These are phyloP conservation scores for Globisporangium emineosum DNA, from an alignment of 352 stramenopile genomes.

Conservation along the genomic window DNA sequence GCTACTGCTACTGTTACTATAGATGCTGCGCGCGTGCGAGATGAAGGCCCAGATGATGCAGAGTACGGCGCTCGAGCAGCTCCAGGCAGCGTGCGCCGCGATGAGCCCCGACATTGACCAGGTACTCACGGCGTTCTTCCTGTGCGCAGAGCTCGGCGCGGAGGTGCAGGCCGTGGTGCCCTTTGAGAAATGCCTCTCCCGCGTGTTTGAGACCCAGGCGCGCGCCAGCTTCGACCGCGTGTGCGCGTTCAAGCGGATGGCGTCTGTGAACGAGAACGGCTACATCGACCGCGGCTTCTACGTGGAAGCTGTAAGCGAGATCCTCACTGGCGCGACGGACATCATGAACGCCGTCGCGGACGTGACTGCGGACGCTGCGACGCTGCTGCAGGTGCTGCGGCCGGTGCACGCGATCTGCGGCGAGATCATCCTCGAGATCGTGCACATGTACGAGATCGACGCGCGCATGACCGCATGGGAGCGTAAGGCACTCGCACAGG, in stretches of 20 bases:
- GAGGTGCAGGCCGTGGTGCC: conserved; percentile 23
- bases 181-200: conserved; percentile 44
- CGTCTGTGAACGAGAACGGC: conserved; percentile 69
- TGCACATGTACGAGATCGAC: conserved; percentile 71
- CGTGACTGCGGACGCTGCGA: conserved; percentile 31
- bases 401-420: conserved; percentile 61
- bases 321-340: conserved; percentile 68
- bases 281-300: conserved; percentile 87
- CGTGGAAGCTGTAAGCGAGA: conserved; percentile 64
- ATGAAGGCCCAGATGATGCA: conserved; percentile 53
- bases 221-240: conserved; percentile 53
- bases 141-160: conserved; percentile 45
- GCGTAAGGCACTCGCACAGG: conserved; percentile 56
- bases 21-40: conserved; percentile 77
- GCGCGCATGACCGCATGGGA: conserved; percentile 79
- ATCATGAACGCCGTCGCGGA: conserved; percentile 82
- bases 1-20: not conserved
- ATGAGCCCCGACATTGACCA: conserved; percentile 44
- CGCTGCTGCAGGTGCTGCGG: conserved; percentile 43
- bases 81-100: conserved; percentile 39
- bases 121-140: conserved; percentile 42
- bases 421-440: conserved; percentile 55
- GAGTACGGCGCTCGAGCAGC: conserved; percentile 32
- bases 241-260: conserved; percentile 40
- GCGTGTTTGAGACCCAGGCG: conserved; percentile 56